phyloP scores from a whole-genome alignment of 306 rosid genomes.

The Benincasa hispida region DNA sequence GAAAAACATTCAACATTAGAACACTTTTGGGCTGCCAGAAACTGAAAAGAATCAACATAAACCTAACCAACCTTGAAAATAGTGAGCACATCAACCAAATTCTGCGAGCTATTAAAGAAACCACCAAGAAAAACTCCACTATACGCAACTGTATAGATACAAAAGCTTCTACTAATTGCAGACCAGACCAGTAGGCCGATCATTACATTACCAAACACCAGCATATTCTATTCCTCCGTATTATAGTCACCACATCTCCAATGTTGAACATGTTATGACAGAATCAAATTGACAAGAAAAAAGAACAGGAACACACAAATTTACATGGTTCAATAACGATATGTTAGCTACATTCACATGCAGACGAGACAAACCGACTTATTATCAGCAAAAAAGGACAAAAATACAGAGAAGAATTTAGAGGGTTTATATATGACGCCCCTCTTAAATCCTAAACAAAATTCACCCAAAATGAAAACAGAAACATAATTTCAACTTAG shows the following conservation, averaged over 20 bases:
- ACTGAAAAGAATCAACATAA: neutral
- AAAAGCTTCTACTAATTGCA: neutral
- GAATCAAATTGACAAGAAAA: too few species aligned
- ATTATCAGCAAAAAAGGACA: too few species aligned
- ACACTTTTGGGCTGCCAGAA: neutral
- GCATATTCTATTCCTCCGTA: neutral
- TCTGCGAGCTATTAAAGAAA: neutral
- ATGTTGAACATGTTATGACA: neutral
- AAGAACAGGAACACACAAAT: too few species aligned
- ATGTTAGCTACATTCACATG: too few species aligned
- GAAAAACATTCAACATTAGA: neutral
- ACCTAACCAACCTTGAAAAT: neutral
- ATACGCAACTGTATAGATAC: neutral
- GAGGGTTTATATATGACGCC: too few species aligned
- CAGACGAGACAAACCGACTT: too few species aligned
- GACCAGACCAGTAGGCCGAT: neutral
- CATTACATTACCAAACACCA: neutral
- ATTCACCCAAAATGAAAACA: too few species aligned
- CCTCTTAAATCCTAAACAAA: too few species aligned
- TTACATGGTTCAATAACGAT: too few species aligned
- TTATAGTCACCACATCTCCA: neutral
- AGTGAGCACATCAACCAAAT: neutral
- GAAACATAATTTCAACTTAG: too few species aligned
- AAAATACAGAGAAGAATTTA: too few species aligned
- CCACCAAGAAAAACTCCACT: neutral